Evolutionary conservation across 352 stramenopile species (phyloP), one percentile per base, ranked within the genome.

Genomic region (Achlya hypogyna): DNA sequence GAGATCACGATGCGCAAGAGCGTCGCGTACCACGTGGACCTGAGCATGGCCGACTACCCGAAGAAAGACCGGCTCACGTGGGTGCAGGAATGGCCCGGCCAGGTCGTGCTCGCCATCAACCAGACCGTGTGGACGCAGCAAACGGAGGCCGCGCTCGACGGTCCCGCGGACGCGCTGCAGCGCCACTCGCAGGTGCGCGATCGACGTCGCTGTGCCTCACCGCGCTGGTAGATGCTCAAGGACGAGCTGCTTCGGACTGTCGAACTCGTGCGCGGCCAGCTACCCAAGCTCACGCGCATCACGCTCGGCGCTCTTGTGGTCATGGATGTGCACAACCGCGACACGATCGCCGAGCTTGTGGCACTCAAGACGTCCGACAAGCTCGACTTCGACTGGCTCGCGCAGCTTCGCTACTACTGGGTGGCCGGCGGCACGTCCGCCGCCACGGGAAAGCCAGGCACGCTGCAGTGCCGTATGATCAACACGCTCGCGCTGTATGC

Each of bases 301-400:
- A 93, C 92, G 0, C 74, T 98, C 4, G 88, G 88, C 27, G 88
- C 93, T 4, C 77, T 98, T 25, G 88, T 98, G 1, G 92, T 98
- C 10, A 96, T 98, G 85, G 93, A 98, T 67, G 93, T 98, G 6
- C 93, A 98, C 80, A 97, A 97, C 45, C 84, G 92, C 14, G 91
- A 98, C 68, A 96, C 88, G 58, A 96, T 98, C 53, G 86, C 88
- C 5, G 91, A 98, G 66, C 72, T 98, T 28, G 79, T 92, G 47
- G 75, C 91, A 1, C 71, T 95, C 35, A 77, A 91, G 28, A 81
- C 93, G 29, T 79, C 75, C 4, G 75, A 88, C 66, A 86, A 84
- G 54, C 84, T 69, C 6, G 92, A 97, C 69, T 98, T 98, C 72
- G 93, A 97, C 72, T 98, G 93, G 93, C 78, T 97, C 58, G 86